Conservation (phyloP, 2,329 filamentous ascomycete genomes). For the Claviceps sp. region DNA sequence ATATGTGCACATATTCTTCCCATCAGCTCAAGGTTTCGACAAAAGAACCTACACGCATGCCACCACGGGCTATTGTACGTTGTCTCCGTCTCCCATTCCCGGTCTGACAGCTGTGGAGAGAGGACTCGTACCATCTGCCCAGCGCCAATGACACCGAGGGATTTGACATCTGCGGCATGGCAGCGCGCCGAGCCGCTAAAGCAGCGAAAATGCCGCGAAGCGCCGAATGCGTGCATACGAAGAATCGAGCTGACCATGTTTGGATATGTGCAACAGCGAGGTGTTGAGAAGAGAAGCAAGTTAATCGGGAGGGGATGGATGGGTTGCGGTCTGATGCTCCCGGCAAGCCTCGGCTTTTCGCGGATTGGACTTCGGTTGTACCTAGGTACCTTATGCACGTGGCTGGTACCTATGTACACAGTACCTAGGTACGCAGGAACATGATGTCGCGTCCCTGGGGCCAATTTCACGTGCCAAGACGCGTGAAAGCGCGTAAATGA, state of each 20-base stretch:
- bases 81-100: not conserved
- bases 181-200: conserved; percentile 58
- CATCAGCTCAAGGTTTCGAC: conserved; percentile 1
- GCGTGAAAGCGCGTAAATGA: conserved; percentile 10
- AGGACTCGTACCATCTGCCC: conserved; percentile 69
- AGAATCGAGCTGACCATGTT: conserved; percentile 28
- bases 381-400: not conserved
- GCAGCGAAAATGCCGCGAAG: conserved; percentile 31
- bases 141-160: conserved; percentile 80
- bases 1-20: not conserved
- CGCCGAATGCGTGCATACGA: conserved; percentile 22
- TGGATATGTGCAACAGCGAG: conserved; percentile 3
- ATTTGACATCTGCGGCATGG: conserved; percentile 62
- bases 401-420: too few species aligned
- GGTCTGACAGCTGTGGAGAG: conserved; percentile 13
- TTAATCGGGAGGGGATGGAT: conserved; percentile 2
- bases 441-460: too few species aligned
- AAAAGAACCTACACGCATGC: not conserved
- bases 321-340: conserved; percentile 5
- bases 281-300: not conserved
- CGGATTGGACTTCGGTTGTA: conserved; percentile 4
- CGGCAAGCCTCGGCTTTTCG: conserved; percentile 32
- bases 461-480: not conserved
- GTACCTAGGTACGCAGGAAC: too few species aligned
- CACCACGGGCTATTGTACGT: not conserved